A percentile compares a stretch with the other conserved stretches of the same genome.
Evolutionary conservation across 2,329 filamentous ascomycete genomes (phyloP).

Genomic region (Stachybotrys elegans): DNA sequence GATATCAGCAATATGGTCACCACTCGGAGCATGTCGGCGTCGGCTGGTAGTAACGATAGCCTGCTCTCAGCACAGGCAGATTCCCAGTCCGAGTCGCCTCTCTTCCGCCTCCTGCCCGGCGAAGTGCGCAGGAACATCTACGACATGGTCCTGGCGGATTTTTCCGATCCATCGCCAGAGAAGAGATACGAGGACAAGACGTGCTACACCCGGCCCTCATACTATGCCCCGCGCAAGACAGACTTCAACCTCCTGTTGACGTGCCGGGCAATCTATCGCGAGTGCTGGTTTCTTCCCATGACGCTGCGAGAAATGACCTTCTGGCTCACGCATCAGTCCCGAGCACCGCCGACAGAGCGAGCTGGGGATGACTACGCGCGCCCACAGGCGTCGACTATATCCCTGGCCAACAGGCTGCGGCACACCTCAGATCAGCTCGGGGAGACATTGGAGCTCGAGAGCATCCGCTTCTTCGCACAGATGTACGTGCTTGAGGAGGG

Average conservation of each 20-base stretch:
- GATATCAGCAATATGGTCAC: too few species aligned
- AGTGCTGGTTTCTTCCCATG: conserved; percentile 38
- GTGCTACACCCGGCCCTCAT: conserved; percentile 35
- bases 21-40: not conserved
- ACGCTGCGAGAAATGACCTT: conserved; percentile 30
- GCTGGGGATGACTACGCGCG: not conserved
- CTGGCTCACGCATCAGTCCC: conserved; percentile 26
- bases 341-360: conserved; percentile 21
- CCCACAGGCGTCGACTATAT: not conserved
- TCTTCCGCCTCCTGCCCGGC: conserved; percentile 36
- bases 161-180: conserved; percentile 23
- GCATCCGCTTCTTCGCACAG: conserved; percentile 36
- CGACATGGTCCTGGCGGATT: conserved; percentile 30
- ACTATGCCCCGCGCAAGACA: conserved; percentile 28
- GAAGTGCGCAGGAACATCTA: conserved; percentile 48
- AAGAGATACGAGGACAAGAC: conserved; percentile 21
- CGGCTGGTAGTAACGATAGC: not conserved
- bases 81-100: conserved; percentile 14
- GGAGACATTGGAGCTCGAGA: conserved; percentile 15
- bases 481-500: conserved; percentile 31
- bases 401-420: conserved; percentile 7
- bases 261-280: conserved; percentile 35
- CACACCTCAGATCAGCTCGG: conserved; percentile 15
- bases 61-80: not conserved
- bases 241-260: conserved; percentile 34